These are phyloP conservation scores for Aspergillus quadrilineatus DNA, from an alignment of 2,329 filamentous ascomycete genomes.

Conservation along the genomic window DNA sequence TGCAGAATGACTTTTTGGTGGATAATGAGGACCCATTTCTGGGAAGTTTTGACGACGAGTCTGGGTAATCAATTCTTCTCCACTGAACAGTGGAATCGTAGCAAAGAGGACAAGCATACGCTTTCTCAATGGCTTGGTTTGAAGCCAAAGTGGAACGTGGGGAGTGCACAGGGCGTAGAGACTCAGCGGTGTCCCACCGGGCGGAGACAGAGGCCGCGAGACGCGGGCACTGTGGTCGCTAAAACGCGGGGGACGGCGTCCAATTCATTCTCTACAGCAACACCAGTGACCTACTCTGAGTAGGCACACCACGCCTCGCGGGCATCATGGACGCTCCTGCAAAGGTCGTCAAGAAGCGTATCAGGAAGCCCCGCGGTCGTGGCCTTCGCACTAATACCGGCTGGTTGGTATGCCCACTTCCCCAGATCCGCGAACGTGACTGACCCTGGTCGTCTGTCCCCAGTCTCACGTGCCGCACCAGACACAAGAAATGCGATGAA, in stretches of 20 bases:
- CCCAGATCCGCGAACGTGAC: neutral
- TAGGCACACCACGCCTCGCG: neutral
- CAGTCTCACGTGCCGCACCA: neutral
- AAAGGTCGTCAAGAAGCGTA: neutral
- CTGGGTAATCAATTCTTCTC: neutral
- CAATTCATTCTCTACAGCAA: no score
- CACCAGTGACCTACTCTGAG: no score
- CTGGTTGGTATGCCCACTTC: neutral
- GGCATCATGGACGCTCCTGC: neutral
- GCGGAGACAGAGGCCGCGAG: neutral
- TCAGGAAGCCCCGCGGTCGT: neutral
- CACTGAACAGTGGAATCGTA: no score
- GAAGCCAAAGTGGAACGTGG: no score
- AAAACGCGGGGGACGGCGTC: neutral
- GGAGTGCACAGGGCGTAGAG: neutral
- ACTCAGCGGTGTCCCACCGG: no score
- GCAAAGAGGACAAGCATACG: no score
- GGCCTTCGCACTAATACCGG: neutral
- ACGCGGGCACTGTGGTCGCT: neutral
- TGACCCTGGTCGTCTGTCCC: neutral
- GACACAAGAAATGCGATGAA: slow-evolving; percentile 1
- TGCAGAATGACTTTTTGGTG: neutral
- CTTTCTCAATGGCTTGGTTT: neutral
- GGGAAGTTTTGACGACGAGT: neutral
- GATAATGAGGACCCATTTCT: neutral